A percentile compares a stretch with the other conserved stretches of the same genome.
Evolutionary conservation across 2,329 filamentous ascomycete species (phyloP).

Genomic region (Aureobasidium sp.): DNA sequence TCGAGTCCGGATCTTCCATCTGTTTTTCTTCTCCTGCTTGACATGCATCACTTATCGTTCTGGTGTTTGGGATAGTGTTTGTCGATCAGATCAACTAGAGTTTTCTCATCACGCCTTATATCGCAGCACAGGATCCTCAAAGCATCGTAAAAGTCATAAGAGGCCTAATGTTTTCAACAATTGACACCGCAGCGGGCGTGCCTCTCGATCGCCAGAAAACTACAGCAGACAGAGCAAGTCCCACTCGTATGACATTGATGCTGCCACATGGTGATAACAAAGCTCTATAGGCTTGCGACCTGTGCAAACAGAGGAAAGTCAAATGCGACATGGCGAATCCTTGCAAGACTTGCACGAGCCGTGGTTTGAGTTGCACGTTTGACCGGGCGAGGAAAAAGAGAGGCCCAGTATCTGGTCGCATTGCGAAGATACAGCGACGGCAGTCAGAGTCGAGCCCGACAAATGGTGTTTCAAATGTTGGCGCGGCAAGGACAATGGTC

Average conservation of each 20-base stretch:
- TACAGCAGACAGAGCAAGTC: slow-evolving; percentile 25
- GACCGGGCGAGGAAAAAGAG: slow-evolving; percentile 38
- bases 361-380: slow-evolving; percentile 37
- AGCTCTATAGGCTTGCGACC: slow-evolving; percentile 33
- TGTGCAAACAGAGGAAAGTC: slow-evolving; percentile 37
- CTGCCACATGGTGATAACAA: too few species aligned
- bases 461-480: background rate
- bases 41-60: too few species aligned
- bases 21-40: too few species aligned
- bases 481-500: background rate
- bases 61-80: too few species aligned
- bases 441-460: slow-evolving; percentile 20
- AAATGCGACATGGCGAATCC: slow-evolving; percentile 36
- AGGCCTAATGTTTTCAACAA: slow-evolving; percentile 21
- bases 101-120: too few species aligned
- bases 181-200: slow-evolving; percentile 21
- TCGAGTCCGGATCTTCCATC: too few species aligned
- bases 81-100: too few species aligned
- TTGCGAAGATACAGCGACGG: slow-evolving; percentile 34
- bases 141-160: background rate
- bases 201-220: slow-evolving; percentile 20
- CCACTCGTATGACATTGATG: too few species aligned
- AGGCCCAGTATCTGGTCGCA: slow-evolving; percentile 32
- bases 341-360: slow-evolving; percentile 33
- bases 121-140: too few species aligned